Percentiles rank a stretch among this genome's conserved stretches.
phyloP scores from a whole-genome alignment of 352 stramenopile genomes.

The Pythium periplocum region DNA sequence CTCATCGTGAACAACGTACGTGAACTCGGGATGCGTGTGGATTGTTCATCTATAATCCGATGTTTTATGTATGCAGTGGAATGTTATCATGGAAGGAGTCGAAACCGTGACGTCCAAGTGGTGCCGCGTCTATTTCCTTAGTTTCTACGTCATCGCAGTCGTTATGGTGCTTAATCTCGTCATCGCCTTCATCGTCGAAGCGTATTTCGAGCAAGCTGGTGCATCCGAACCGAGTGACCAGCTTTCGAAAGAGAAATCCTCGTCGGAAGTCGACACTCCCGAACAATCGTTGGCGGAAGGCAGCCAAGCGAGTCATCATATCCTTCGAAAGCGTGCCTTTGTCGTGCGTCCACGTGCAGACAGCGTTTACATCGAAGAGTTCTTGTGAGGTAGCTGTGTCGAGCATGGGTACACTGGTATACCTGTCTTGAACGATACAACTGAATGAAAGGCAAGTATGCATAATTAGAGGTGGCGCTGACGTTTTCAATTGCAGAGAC shows the following conservation, averaged over 20 bases:
- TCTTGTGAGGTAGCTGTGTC: slow-evolving; percentile 18
- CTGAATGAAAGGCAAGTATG: not conserved
- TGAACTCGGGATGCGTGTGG: slow-evolving; percentile 1
- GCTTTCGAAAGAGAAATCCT: not conserved
- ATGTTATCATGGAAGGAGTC: slow-evolving; percentile 60
- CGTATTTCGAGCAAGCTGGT: slow-evolving; percentile 36
- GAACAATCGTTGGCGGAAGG: too few species aligned
- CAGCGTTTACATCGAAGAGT: slow-evolving; percentile 42
- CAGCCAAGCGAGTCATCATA: too few species aligned
- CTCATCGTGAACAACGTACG: slow-evolving; percentile 75
- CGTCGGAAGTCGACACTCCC: too few species aligned
- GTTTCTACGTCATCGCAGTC: slow-evolving; percentile 66
- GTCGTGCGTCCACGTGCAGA: slow-evolving; percentile 26
- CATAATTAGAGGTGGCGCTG: not conserved
- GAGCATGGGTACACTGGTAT: too few species aligned
- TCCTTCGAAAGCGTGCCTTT: slow-evolving; percentile 10
- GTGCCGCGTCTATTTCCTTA: slow-evolving; percentile 66
- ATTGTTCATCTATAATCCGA: not conserved
- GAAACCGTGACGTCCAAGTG: slow-evolving; percentile 44
- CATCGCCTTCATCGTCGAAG: slow-evolving; percentile 60
- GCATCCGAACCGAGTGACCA: slow-evolving; percentile 5
- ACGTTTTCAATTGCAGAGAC: too few species aligned
- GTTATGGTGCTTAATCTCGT: slow-evolving; percentile 71
- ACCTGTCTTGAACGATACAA: too few species aligned
- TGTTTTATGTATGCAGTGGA: slow-evolving; percentile 32